Conservation (phyloP, 495 filamentous ascomycete species). For the Aspergillus haitiensis region DNA sequence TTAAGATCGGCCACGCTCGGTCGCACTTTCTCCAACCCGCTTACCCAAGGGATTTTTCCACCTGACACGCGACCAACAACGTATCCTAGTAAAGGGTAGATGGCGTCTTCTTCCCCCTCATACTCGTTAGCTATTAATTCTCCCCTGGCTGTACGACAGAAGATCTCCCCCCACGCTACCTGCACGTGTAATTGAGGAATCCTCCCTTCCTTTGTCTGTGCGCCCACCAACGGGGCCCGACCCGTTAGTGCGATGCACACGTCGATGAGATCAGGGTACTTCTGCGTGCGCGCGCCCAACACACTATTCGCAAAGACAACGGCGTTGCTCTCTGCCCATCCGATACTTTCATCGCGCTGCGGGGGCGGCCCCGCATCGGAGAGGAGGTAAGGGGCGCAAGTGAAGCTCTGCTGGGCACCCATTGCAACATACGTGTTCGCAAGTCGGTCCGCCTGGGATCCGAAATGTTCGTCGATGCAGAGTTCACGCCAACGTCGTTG, state of each 20-base stretch:
- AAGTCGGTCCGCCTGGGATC: constrained; percentile 22
- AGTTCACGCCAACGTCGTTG: constrained; percentile 27
- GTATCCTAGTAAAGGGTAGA: constrained; percentile 36
- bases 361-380: constrained; percentile 20
- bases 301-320: constrained; percentile 39
- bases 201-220: constrained; percentile 17
- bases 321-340: constrained; percentile 37
- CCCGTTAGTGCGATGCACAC: constrained; percentile 36
- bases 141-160: no score
- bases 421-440: constrained; percentile 30
- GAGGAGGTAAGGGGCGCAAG: constrained; percentile 35
- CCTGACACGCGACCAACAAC: constrained; percentile 22
- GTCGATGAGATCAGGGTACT: constrained; percentile 37
- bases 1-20: constrained; percentile 30
- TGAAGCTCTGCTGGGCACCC: constrained; percentile 35
- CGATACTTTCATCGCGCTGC: constrained; percentile 25
- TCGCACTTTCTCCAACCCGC: constrained; percentile 21
- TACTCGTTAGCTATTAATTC: background rate
- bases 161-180: no score
- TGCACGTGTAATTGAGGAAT: background rate
- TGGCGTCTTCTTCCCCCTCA: constrained; percentile 21
- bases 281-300: constrained; percentile 33
- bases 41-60: constrained; percentile 27
- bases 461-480: constrained; percentile 24
- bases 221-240: constrained; percentile 13